Percentiles rank a stretch among this genome's conserved stretches.
Conservation (phyloP, 495 filamentous ascomycete species). For the Lasiosphaeria ovina region DNA sequence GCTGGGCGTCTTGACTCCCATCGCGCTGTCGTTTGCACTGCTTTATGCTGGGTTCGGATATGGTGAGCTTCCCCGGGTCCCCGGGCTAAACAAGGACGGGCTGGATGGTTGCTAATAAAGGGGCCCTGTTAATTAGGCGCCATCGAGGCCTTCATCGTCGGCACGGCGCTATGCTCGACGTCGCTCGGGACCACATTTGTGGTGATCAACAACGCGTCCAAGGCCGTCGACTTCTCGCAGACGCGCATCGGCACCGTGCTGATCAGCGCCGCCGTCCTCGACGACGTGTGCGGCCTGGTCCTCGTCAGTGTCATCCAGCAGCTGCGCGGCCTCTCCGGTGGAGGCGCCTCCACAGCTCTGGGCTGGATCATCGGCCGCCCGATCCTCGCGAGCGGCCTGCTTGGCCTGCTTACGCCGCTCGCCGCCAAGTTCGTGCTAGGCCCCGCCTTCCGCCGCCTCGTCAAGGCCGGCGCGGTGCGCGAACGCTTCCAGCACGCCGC, state of each 20-base stretch:
- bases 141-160: slow-evolving; percentile 69
- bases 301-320: slow-evolving; percentile 66
- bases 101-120: slow-evolving; percentile 14
- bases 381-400: slow-evolving; percentile 23
- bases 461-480: neutral
- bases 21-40: slow-evolving; percentile 66
- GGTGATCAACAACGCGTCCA: slow-evolving; percentile 53
- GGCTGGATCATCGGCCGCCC: slow-evolving; percentile 33
- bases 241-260: slow-evolving; percentile 70
- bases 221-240: slow-evolving; percentile 46
- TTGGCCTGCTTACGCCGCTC: slow-evolving; percentile 27
- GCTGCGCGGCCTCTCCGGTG: slow-evolving; percentile 34
- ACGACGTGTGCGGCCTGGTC: slow-evolving; percentile 79
- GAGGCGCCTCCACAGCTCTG: slow-evolving; percentile 2
- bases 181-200: slow-evolving; percentile 78
- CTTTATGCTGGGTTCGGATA: slow-evolving; percentile 28
- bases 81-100: neutral
- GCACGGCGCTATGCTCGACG: slow-evolving; percentile 73
- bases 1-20: slow-evolving; percentile 63
- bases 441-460: slow-evolving; percentile 19
- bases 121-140: slow-evolving; percentile 31
- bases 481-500: slow-evolving; percentile 8
- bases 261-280: slow-evolving; percentile 72
- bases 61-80: slow-evolving; percentile 11
- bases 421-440: slow-evolving; percentile 15